Conservation (phyloP, 2,329 filamentous ascomycete species). For the Lasiodiplodia hormozganensis region DNA sequence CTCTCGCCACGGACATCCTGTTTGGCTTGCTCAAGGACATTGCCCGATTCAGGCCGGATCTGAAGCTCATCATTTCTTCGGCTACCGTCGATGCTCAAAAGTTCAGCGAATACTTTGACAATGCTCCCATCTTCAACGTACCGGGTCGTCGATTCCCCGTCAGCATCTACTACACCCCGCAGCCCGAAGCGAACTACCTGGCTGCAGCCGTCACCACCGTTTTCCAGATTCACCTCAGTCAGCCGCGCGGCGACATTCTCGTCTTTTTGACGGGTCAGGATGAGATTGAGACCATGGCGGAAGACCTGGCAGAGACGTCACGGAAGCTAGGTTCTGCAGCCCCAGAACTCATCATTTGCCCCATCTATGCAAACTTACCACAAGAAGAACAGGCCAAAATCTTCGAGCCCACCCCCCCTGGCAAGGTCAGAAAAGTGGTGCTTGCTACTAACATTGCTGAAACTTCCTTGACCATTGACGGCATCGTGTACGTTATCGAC, state of each 20-base stretch:
- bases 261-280: conserved; percentile 96
- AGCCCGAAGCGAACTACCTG: conserved; percentile 93
- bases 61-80: conserved; percentile 90
- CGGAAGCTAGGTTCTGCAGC: conserved; percentile 85
- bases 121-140: conserved; percentile 93
- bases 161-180: conserved; percentile 87
- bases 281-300: conserved; percentile 89
- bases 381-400: conserved; percentile 92
- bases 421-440: conserved; percentile 84
- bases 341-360: conserved; percentile 86
- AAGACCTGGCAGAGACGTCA: conserved; percentile 83
- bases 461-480: conserved; percentile 93
- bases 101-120: conserved; percentile 90
- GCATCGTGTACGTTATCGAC: conserved; percentile 95
- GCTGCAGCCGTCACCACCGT: conserved; percentile 90
- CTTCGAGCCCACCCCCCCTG: conserved; percentile 86
- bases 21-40: conserved; percentile 90
- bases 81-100: conserved; percentile 95
- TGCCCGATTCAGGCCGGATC: conserved; percentile 78
- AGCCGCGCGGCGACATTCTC: conserved; percentile 83
- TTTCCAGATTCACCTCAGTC: conserved; percentile 92
- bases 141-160: conserved; percentile 89
- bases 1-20: conserved; percentile 87
- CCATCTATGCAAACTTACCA: conserved; percentile 92
- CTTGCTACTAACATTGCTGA: conserved; percentile 97